phyloP scores from a whole-genome alignment of 371 early-diverging fungal species.

The Mycotypha africana region DNA sequence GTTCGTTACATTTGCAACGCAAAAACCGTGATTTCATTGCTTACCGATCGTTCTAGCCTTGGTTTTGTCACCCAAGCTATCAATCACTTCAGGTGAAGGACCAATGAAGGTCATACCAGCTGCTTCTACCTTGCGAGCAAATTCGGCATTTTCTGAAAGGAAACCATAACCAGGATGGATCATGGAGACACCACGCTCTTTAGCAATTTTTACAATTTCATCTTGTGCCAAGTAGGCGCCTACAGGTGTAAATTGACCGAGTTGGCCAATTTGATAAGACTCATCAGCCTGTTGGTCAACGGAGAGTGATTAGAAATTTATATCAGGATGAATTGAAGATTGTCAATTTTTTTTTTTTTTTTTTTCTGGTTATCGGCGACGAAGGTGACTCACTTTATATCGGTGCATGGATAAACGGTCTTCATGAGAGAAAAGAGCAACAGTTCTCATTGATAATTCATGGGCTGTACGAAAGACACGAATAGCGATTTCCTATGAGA shows the following conservation, averaged over 20 bases:
- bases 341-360: too few species aligned
- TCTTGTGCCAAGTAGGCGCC: conserved; percentile 93
- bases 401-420: conserved; percentile 92
- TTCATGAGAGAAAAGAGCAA: conserved; percentile 86
- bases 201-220: conserved; percentile 85
- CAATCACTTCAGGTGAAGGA: conserved; percentile 82
- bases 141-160: conserved; percentile 85
- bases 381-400: conserved; percentile 70
- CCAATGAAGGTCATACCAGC: conserved; percentile 93
- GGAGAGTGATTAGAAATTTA: too few species aligned
- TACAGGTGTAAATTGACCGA: conserved; percentile 81
- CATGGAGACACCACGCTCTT: conserved; percentile 71
- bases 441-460: conserved; percentile 85
- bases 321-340: too few species aligned
- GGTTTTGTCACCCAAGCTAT: conserved; percentile 90
- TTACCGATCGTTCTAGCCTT: conserved; percentile 83
- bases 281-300: conserved; percentile 85
- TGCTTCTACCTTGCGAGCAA: conserved; percentile 83
- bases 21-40: too few species aligned
- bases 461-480: conserved; percentile 89
- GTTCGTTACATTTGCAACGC: too few species aligned
- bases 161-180: conserved; percentile 92
- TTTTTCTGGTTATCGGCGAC: too few species aligned
- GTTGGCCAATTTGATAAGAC: conserved; percentile 85
- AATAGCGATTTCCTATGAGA: conserved; percentile 85